Percentiles rank a stretch among this genome's conserved stretches.
Conservation (phyloP, 2,329 filamentous ascomycete species). For the Pseudohalonectria lignicola region DNA sequence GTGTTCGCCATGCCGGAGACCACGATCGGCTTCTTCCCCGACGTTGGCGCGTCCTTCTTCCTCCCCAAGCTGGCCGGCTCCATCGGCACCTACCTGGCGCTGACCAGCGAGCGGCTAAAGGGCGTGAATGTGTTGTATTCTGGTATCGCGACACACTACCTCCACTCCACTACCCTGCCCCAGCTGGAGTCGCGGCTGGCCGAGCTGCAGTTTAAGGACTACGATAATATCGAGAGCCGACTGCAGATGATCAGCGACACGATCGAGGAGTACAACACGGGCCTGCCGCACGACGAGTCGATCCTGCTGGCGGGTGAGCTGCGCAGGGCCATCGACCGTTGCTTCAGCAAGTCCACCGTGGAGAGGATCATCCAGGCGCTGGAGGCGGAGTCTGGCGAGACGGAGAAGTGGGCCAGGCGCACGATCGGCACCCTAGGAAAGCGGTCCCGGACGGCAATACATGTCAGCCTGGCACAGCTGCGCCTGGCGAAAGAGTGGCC, state of each 20-base stretch:
- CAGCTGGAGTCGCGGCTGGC: conserved; percentile 75
- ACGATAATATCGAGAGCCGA: conserved; percentile 50
- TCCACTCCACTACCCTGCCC: conserved; percentile 80
- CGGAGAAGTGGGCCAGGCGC: conserved; percentile 65
- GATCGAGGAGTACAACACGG: conserved; percentile 84
- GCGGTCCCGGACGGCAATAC: conserved; percentile 77
- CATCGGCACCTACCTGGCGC: conserved; percentile 81
- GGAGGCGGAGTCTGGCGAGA: conserved; percentile 36
- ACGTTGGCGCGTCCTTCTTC: conserved; percentile 95
- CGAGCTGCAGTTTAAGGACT: conserved; percentile 81
- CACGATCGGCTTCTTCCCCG: conserved; percentile 96
- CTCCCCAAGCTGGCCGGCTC: conserved; percentile 78
- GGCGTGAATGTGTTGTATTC: conserved; percentile 84
- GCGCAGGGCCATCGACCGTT: conserved; percentile 74
- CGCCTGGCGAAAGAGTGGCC: conserved; percentile 64
- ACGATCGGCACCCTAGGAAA: conserved; percentile 65
- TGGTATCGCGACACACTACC: conserved; percentile 89
- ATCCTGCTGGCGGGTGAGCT: conserved; percentile 58
- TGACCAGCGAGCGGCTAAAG: conserved; percentile 75
- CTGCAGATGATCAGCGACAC: conserved; percentile 70
- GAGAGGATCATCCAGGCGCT: conserved; percentile 62
- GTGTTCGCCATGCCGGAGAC: conserved; percentile 98
- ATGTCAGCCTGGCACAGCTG: conserved; percentile 78
- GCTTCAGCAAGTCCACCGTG: conserved; percentile 59
- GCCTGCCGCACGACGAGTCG: conserved; percentile 65